phyloP scores from a whole-genome alignment of 1,284 basidiomycete genomes.

The Meripilus lineatus region DNA sequence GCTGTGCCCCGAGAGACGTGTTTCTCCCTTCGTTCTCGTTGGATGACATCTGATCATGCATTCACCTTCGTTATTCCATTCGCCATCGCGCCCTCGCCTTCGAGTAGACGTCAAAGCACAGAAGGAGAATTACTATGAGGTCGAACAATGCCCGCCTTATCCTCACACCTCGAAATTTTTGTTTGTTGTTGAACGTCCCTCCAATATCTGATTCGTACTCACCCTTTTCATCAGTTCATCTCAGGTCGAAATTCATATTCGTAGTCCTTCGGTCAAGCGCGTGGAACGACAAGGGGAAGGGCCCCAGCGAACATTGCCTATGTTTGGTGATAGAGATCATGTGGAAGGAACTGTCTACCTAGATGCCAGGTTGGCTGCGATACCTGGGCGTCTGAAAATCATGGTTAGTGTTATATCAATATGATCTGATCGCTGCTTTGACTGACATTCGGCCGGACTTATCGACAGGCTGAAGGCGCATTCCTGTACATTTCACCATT shows the following conservation, averaged over 20 bases:
- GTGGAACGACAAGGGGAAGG: conserved; percentile 32
- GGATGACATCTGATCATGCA: no score
- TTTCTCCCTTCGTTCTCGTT: no score
- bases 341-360: conserved; percentile 55
- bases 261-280: conserved; percentile 53
- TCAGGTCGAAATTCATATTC: conserved; percentile 54
- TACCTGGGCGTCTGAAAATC: conserved; percentile 50
- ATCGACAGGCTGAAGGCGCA: conserved; percentile 52
- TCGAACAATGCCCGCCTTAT: conserved; percentile 3
- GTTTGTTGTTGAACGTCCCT: conserved; percentile 16
- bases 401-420: conserved; percentile 37
- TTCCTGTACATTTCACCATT: conserved; percentile 44
- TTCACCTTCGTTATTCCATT: not conserved
- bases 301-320: conserved; percentile 40
- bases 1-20: no score
- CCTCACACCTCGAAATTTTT: conserved; percentile 27
- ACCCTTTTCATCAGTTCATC: conserved; percentile 35
- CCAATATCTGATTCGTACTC: not conserved
- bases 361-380: conserved; percentile 41
- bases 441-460: conserved; percentile 4
- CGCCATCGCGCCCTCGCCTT: not conserved
- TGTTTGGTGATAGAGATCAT: conserved; percentile 55
- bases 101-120: not conserved
- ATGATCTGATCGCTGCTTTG: conserved; percentile 6
- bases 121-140: not conserved